Evolutionary conservation across 2,329 filamentous ascomycete species (phyloP).

Genomic region (Coniochaeta sp.): DNA sequence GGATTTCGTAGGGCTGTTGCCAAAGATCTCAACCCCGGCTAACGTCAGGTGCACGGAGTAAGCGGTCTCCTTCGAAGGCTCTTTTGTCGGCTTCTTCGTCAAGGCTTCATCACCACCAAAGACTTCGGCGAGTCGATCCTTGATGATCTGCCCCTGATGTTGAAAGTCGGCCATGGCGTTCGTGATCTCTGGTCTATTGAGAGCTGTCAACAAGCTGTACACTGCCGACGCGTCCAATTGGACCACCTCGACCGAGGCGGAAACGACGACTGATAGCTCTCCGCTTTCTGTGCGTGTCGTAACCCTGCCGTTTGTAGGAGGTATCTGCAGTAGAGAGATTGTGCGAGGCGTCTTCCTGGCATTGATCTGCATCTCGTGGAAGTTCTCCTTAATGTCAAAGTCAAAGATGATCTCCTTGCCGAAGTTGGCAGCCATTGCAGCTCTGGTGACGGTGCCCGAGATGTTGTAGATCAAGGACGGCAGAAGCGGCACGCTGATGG

Average conservation of each 20-base stretch:
- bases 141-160: conserved; percentile 61
- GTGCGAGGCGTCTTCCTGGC: conserved; percentile 54
- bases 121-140: conserved; percentile 59
- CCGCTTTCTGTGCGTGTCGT: conserved; percentile 52
- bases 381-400: conserved; percentile 84
- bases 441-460: conserved; percentile 69
- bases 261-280: conserved; percentile 60
- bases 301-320: conserved; percentile 79
- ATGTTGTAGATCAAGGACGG: conserved; percentile 78
- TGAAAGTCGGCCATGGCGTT: conserved; percentile 71
- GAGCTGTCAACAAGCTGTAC: conserved; percentile 74
- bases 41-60: conserved; percentile 66
- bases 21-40: conserved; percentile 64
- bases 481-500: conserved; percentile 68
- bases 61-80: conserved; percentile 33
- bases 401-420: conserved; percentile 73
- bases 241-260: conserved; percentile 74
- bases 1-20: conserved; percentile 55
- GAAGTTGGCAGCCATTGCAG: conserved; percentile 65
- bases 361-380: conserved; percentile 70
- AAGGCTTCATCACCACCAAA: conserved; percentile 36
- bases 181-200: conserved; percentile 80
- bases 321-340: conserved; percentile 75
- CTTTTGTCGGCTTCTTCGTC: conserved; percentile 10
- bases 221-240: conserved; percentile 84